phyloP scores from a whole-genome alignment of 1,139 yeast species.

The Saccharomycopsis crataegensis region DNA sequence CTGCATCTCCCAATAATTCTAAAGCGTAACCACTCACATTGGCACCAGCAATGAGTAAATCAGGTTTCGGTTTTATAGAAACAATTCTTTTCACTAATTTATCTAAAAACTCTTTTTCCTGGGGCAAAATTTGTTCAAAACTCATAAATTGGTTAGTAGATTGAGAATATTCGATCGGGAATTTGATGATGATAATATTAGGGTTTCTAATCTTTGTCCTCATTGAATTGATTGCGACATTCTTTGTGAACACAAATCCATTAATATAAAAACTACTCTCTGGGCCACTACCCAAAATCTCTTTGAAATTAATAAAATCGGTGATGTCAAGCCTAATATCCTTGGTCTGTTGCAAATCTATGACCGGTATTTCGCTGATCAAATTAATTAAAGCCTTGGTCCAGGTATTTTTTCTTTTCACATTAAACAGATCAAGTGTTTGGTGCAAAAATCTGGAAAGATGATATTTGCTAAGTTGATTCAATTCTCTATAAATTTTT shows the following conservation, averaged over 20 bases:
- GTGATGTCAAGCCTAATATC: conserved; percentile 79
- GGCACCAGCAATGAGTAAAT: conserved; percentile 70
- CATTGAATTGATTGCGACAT: conserved; percentile 76
- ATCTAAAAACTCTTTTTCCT: conserved; percentile 75
- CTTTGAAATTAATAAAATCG: conserved; percentile 78
- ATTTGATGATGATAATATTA: conserved; percentile 71
- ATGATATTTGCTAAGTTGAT: conserved; percentile 4
- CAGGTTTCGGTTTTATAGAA: conserved; percentile 56
- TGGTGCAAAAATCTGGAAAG: conserved; percentile 2
- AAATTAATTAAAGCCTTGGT: conserved; percentile 24
- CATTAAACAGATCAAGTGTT: background rate
- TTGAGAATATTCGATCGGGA: conserved; percentile 80
- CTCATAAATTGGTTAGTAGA: conserved; percentile 68
- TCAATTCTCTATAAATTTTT: conserved; percentile 1
- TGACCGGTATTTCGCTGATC: conserved; percentile 29
- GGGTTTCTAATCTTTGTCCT: conserved; percentile 56
- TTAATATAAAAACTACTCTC: conserved; percentile 57
- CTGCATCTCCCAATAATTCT: conserved; percentile 60
- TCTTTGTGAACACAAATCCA: conserved; percentile 82
- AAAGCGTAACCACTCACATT: conserved; percentile 79
- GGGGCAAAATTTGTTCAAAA: conserved; percentile 75
- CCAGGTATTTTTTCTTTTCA: conserved; percentile 1
- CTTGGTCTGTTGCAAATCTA: conserved; percentile 46
- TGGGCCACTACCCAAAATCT: conserved; percentile 63
- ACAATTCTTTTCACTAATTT: conserved; percentile 74